These are phyloP conservation scores for Cladosporium sp. DNA, from an alignment of 2,329 filamentous ascomycete genomes.

Conservation along the genomic window DNA sequence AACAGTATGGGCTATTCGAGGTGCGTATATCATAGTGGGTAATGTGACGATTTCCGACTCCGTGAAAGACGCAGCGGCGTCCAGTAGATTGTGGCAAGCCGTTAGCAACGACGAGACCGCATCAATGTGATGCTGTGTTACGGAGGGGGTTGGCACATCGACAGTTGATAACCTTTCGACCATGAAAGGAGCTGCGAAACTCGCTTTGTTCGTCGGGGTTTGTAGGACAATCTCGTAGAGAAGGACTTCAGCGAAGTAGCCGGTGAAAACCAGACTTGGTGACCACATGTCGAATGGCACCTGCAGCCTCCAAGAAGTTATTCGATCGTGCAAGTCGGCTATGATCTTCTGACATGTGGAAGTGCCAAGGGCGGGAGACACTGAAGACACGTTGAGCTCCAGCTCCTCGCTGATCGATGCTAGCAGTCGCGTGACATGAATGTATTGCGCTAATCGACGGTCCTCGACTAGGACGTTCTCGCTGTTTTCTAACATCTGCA, in stretches of 20 bases:
- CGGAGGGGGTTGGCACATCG: conserved; percentile 24
- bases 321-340: conserved; percentile 19
- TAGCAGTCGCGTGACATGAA: conserved; percentile 22
- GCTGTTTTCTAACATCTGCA: conserved; percentile 19
- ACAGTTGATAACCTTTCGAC: conserved; percentile 24
- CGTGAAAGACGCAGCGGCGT: conserved; percentile 17
- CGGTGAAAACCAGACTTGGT: conserved; percentile 20
- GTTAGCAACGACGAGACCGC: conserved; percentile 21
- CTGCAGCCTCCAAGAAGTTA: conserved; percentile 23
- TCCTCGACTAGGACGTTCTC: conserved; percentile 16
- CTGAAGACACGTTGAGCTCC: conserved; percentile 16
- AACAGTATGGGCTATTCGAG: conserved; percentile 23
- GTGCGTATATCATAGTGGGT: conserved; percentile 21
- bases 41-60: conserved; percentile 16
- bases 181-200: conserved; percentile 28
- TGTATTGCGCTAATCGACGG: conserved; percentile 22
- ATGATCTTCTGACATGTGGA: conserved; percentile 18
- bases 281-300: conserved; percentile 18
- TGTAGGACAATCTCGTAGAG: conserved; percentile 28
- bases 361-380: conserved; percentile 19
- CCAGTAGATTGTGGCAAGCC: conserved; percentile 22
- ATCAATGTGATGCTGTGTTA: conserved; percentile 23
- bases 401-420: conserved; percentile 21
- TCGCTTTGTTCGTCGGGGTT: conserved; percentile 26
- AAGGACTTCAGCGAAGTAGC: conserved; percentile 24